Conservation (phyloP, 148 eudicot genomes). For the Bassia scoparia region DNA sequence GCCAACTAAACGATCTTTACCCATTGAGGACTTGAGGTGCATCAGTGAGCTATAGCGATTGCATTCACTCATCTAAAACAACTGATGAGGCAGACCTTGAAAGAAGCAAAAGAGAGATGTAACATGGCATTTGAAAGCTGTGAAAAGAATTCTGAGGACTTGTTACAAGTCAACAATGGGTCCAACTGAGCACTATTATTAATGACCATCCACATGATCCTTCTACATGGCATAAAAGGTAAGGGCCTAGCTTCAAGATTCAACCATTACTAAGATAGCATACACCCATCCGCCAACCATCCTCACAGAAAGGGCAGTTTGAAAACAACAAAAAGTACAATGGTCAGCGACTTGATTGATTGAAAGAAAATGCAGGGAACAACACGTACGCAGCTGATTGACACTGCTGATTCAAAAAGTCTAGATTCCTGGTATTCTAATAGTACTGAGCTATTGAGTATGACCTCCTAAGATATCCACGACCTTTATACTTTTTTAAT, state of each 20-base stretch:
- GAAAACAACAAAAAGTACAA: not conserved
- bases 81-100: not conserved
- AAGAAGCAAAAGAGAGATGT: not conserved
- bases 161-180: no score
- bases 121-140: not conserved
- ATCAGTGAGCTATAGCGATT: not conserved
- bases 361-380: not conserved
- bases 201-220: no score
- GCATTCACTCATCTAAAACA: not conserved
- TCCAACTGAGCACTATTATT: no score
- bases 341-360: not conserved
- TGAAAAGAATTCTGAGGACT: not conserved
- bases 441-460: no score
- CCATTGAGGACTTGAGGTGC: not conserved
- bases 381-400: not conserved
- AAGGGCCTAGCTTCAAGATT: not conserved
- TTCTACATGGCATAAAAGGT: not conserved
- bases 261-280: not conserved
- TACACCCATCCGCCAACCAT: not conserved
- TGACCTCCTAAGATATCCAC: no score
- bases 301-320: not conserved
- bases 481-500: no score
- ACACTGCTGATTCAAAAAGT: no score
- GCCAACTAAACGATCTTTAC: not conserved
- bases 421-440: no score